Evolutionary conservation across 768 basidiomycete species (phyloP), one percentile per base, ranked within the genome.

Genomic region (Xerocomellus amylosporus): DNA sequence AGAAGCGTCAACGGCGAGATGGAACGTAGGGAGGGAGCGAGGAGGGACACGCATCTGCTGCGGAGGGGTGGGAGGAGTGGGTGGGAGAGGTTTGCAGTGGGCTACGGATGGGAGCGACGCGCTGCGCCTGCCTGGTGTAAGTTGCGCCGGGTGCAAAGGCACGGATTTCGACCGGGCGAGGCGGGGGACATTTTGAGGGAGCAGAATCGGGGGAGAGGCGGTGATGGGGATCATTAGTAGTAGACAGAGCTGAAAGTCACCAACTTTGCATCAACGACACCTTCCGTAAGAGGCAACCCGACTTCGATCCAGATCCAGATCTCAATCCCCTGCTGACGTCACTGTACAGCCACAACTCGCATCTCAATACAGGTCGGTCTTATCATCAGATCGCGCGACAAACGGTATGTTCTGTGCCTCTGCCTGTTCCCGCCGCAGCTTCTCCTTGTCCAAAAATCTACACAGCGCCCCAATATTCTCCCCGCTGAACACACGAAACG

Each of bases 401-500:
- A 85, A 89, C 8, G 79, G 79, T 39, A 87, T 79, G 67, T 82
- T 86, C 61, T 73, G 65, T 41, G 74, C 68, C 73, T 88, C 87
- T 28, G 83, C 77, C 58, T 82, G 79, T 14, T 77, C 77, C 39
- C 78, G 79, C 45, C 86, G 77, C 60, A 68, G 65, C 46, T 78
- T 80, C 66, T 88, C 87, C 71, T 88, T 86, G 69, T 88, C 83
- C 60, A 96, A 68, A 69, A 90, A 92, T 26, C 69, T 68, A 42
- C 87, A 75, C 13, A 97, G 73, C 3, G 78, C 77, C 13, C 56
- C 64, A 10, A 97, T 75, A 39, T 87, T 89, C 46, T 77, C 71
- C 22, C 87, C 87, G 30, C 78, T 86, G 67, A 90, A 96, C 37
- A 92, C 93, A 59, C 88, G 85, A 69, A 88, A 94, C 8, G 82